phyloP scores from a whole-genome alignment of 1,284 basidiomycete species.

The Tylopilus sp. region DNA sequence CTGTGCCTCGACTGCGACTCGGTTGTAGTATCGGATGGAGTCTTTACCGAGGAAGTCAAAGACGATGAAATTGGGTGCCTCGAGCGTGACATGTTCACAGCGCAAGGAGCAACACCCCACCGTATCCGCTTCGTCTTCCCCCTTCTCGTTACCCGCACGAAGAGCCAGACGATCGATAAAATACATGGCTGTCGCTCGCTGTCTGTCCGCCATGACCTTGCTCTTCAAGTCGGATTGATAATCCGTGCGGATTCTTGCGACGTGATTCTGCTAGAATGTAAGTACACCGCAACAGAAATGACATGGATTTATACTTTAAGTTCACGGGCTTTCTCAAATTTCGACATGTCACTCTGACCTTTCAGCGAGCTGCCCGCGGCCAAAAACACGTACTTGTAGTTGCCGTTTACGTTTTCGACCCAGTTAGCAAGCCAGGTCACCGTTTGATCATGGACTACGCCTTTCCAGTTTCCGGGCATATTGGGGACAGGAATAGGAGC shows the following conservation, averaged over 20 bases:
- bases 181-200: conserved; percentile 94
- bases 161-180: conserved; percentile 94
- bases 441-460: conserved; percentile 83
- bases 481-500: conserved; percentile 77
- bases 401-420: conserved; percentile 92
- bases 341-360: conserved; percentile 92
- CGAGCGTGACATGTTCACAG: conserved; percentile 89
- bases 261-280: conserved; percentile 60
- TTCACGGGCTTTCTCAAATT: conserved; percentile 95
- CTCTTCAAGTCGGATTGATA: conserved; percentile 81
- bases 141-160: conserved; percentile 97
- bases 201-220: conserved; percentile 88
- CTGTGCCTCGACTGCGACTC: conserved; percentile 79
- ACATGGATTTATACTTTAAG: conserved; percentile 60
- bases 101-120: conserved; percentile 95
- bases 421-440: conserved; percentile 97
- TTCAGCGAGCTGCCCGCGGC: conserved; percentile 92
- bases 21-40: conserved; percentile 92
- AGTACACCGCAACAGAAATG: conserved; percentile 3
- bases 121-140: conserved; percentile 95
- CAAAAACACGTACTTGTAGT: conserved; percentile 94
- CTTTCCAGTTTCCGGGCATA: conserved; percentile 83
- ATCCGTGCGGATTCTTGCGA: conserved; percentile 83
- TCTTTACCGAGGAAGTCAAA: conserved; percentile 98
- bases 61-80: conserved; percentile 77